Conservation (phyloP, 768 basidiomycete species). For the Glaciozyma martinii region DNA sequence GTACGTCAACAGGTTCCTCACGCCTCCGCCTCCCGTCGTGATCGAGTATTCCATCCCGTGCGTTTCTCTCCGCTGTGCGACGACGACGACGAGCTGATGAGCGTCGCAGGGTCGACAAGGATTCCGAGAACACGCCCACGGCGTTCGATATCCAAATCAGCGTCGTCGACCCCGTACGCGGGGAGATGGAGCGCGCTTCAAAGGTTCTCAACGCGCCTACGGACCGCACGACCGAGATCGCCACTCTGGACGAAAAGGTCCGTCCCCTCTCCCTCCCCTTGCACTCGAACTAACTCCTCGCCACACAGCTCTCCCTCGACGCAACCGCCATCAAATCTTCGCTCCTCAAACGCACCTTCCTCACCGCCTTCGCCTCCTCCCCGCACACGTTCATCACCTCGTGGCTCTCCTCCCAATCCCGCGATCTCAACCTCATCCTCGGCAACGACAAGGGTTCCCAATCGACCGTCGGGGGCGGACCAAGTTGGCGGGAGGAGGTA, state of each 20-base stretch:
- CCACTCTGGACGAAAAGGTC: constrained; percentile 15
- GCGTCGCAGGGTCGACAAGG: background rate
- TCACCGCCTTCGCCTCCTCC: constrained; percentile 6
- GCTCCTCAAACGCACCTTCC: constrained; percentile 5
- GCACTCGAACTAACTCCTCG: background rate
- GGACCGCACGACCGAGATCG: background rate
- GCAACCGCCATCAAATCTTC: background rate
- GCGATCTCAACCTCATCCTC: constrained; percentile 1
- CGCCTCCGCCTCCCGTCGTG: constrained; percentile 67
- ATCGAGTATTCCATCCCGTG: constrained; percentile 38
- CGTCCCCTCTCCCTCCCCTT: background rate
- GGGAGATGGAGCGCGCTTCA: constrained; percentile 2
- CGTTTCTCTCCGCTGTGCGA: background rate
- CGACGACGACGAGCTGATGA: background rate
- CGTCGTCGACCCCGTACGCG: background rate
- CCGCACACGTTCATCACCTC: background rate
- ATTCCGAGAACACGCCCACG: background rate
- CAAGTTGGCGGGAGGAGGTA: background rate
- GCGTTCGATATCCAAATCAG: constrained; percentile 9
- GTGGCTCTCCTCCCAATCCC: background rate
- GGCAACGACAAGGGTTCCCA: background rate
- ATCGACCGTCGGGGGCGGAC: background rate
- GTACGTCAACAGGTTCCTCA: constrained; percentile 67
- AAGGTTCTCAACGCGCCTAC: background rate
- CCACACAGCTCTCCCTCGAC: background rate